phyloP scores from a whole-genome alignment of 1,284 basidiomycete species.

The Tylopilus sp. region DNA sequence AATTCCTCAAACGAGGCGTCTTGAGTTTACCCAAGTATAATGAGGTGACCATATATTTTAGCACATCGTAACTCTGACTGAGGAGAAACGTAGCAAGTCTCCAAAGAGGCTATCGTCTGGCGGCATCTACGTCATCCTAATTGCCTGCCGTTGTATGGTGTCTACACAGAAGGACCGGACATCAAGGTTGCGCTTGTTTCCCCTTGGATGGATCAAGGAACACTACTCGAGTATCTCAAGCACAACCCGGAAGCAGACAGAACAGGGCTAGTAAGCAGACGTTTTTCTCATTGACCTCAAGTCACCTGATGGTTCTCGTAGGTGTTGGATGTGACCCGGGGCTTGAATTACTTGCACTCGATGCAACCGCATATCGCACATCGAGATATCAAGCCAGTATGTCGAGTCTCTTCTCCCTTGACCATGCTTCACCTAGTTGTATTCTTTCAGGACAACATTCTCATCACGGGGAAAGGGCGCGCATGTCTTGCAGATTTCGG shows the following conservation, averaged over 20 bases:
- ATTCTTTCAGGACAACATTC: conserved; percentile 25
- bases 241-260: conserved; percentile 11
- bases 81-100: conserved; percentile 12
- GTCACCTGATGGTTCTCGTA: conserved; percentile 1
- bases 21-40: conserved; percentile 5
- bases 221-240: conserved; percentile 21
- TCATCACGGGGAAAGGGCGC: conserved; percentile 19
- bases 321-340: conserved; percentile 25
- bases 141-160: conserved; percentile 27
- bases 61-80: neutral
- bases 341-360: conserved; percentile 26
- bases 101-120: conserved; percentile 29
- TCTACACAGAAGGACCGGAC: conserved; percentile 9
- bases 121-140: conserved; percentile 27
- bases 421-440: neutral
- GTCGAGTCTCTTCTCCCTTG: neutral
- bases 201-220: conserved; percentile 32
- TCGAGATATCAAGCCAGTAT: conserved; percentile 30
- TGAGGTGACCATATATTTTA: conserved; percentile 14
- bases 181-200: conserved; percentile 20
- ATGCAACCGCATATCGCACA: conserved; percentile 28
- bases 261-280: conserved; percentile 19
- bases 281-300: neutral
- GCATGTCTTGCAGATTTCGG: conserved; percentile 33
- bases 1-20: conserved; percentile 11